phyloP scores from a whole-genome alignment of 2,329 filamentous ascomycete genomes.

The Penicillium rolfsii region DNA sequence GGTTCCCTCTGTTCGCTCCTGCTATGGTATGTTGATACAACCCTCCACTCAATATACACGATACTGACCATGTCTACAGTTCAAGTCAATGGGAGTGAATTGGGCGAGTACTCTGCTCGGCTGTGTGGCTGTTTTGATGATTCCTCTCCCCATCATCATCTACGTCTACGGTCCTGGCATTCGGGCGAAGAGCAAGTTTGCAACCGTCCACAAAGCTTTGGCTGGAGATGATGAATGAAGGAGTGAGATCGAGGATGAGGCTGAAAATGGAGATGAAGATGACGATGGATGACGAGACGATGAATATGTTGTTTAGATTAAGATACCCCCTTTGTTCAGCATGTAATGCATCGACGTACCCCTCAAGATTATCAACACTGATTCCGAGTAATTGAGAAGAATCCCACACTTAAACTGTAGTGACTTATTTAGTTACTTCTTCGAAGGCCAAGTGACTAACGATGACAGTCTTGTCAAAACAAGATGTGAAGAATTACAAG shows the following conservation, averaged over 20 bases:
- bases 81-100: constrained; percentile 43
- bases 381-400: neutral
- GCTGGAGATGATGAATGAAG: neutral
- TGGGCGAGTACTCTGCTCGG: constrained; percentile 40
- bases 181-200: constrained; percentile 42
- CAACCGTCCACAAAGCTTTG: constrained; percentile 28
- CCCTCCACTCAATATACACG: too few relatives aligned
- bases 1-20: constrained; percentile 42
- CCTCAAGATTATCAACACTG: neutral
- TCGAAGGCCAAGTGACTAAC: too few relatives aligned
- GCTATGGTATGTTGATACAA: constrained; percentile 34
- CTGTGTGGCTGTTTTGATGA: constrained; percentile 34
- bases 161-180: constrained; percentile 39
- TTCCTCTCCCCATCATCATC: constrained; percentile 41
- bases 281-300: neutral
- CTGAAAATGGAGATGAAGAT: neutral
- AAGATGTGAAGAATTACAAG: too few relatives aligned
- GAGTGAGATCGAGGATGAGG: neutral
- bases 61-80: constrained; percentile 37
- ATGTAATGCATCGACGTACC: neutral
- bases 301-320: neutral
- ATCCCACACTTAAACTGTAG: neutral
- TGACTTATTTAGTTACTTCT: too few relatives aligned
- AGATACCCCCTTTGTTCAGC: constrained; percentile 1
- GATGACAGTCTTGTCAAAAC: too few relatives aligned